phyloP scores from a whole-genome alignment of 129 eudicot species.

The Arctium lappa region DNA sequence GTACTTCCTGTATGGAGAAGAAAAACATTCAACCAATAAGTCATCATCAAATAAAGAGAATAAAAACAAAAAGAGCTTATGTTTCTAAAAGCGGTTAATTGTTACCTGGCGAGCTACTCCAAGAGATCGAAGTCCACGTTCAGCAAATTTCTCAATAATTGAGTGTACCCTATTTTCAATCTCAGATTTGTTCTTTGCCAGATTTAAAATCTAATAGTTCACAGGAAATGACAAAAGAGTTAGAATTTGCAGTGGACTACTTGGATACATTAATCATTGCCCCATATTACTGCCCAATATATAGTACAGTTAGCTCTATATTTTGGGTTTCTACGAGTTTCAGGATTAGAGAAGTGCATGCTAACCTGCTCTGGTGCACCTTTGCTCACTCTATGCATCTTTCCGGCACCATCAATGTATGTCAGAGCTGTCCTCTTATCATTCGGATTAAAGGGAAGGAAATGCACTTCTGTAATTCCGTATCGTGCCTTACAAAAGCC shows the following conservation, averaged over 20 bases:
- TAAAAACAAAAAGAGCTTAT: not conserved
- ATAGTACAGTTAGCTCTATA: not conserved
- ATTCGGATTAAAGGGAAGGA: slow-evolving; percentile 54
- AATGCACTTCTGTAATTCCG: slow-evolving; percentile 54
- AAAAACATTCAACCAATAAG: not conserved
- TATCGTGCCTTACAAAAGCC: slow-evolving; percentile 31
- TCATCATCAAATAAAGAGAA: not conserved
- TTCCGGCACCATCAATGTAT: slow-evolving; percentile 46
- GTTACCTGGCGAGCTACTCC: slow-evolving; percentile 48
- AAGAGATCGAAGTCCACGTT: slow-evolving; percentile 59
- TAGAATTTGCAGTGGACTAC: not conserved
- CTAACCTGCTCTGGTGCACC: slow-evolving; percentile 63
- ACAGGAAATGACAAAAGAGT: not conserved
- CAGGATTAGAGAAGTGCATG: not conserved
- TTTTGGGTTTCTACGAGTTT: not conserved
- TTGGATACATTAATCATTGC: not conserved
- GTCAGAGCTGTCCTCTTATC: slow-evolving; percentile 56
- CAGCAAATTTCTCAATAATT: slow-evolving; percentile 53
- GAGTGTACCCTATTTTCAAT: slow-evolving; percentile 48
- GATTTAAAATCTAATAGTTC: slow-evolving; percentile 33
- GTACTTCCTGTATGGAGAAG: slow-evolving; percentile 37
- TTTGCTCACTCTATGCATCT: slow-evolving; percentile 62
- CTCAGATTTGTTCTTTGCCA: slow-evolving; percentile 41
- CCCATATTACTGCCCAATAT: too few relatives aligned
- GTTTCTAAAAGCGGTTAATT: not conserved